These are phyloP conservation scores for Plasmodium cynomolgi DNA, from an alignment of 169 alveolate genomes.

Conservation along the genomic window DNA sequence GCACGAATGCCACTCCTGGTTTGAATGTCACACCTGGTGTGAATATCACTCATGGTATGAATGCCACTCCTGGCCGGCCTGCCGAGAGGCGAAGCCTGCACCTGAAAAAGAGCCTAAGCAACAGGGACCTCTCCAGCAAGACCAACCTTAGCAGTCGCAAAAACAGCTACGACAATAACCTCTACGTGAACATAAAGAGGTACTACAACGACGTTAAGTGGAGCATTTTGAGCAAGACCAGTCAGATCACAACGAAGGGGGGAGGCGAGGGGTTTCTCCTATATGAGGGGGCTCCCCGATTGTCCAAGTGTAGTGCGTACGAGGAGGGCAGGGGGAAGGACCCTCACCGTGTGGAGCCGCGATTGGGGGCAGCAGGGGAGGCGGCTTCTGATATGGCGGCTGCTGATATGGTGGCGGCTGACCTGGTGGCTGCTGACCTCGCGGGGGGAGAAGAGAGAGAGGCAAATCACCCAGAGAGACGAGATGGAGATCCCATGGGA, in stretches of 20 bases:
- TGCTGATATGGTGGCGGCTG: too few relatives aligned
- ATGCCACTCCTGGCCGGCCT: background rate
- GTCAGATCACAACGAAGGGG: constrained; percentile 4
- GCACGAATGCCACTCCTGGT: background rate
- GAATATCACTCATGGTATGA: background rate
- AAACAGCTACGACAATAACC: constrained; percentile 1
- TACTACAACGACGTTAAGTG: constrained; percentile 49
- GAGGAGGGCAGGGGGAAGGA: background rate
- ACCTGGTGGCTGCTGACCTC: background rate
- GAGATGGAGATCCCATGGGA: background rate
- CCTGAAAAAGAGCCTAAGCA: background rate
- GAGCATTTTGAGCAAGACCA: background rate
- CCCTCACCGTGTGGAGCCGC: background rate
- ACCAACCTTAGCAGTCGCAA: background rate
- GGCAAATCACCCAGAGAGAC: background rate
- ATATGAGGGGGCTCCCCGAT: constrained; percentile 3
- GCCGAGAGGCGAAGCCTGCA: background rate
- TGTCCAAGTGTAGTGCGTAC: constrained; percentile 20
- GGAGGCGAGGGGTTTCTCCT: constrained; percentile 1
- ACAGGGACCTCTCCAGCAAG: background rate
- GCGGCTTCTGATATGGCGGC: background rate
- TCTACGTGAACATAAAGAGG: constrained; percentile 27
- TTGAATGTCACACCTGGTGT: background rate
- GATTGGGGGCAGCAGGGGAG: background rate
- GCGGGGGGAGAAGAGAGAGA: background rate